Percentiles rank a stretch among this genome's conserved stretches.
Conservation (phyloP, 148 eudicot species). For the Fallopia convolvulus region DNA sequence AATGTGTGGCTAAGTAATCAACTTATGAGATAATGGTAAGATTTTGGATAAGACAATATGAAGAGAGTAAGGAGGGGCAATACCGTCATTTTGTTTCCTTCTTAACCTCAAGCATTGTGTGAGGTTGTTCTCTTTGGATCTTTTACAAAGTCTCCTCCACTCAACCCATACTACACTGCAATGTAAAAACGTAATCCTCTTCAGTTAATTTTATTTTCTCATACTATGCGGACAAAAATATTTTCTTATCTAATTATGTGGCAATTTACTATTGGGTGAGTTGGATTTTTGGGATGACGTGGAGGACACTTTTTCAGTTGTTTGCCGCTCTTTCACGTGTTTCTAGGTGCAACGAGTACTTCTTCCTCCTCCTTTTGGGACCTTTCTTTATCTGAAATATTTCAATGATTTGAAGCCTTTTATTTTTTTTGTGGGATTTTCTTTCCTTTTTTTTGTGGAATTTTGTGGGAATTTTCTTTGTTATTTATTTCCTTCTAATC, state of each 20-base stretch:
- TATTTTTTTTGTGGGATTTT: not conserved
- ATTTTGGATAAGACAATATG: not conserved
- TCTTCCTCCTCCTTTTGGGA: not conserved
- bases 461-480: no score
- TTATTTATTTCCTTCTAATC: not conserved
- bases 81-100: not conserved
- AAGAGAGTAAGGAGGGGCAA: not conserved
- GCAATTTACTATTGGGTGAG: not conserved
- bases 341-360: constrained; percentile 1
- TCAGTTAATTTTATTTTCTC: not conserved
- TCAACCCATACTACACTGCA: constrained; percentile 2
- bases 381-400: not conserved
- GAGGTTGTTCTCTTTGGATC: not conserved
- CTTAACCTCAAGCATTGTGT: not conserved
- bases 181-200: not conserved
- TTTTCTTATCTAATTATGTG: not conserved
- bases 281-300: not conserved
- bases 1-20: not conserved
- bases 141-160: constrained; percentile 5
- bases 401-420: not conserved
- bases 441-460: no score
- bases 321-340: constrained; percentile 5
- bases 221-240: not conserved
- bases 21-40: not conserved
- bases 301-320: not conserved